Percentiles rank a stretch among this genome's conserved stretches.
phyloP scores from a whole-genome alignment of 169 alveolate genomes.

The Plasmodium chabaudi region DNA sequence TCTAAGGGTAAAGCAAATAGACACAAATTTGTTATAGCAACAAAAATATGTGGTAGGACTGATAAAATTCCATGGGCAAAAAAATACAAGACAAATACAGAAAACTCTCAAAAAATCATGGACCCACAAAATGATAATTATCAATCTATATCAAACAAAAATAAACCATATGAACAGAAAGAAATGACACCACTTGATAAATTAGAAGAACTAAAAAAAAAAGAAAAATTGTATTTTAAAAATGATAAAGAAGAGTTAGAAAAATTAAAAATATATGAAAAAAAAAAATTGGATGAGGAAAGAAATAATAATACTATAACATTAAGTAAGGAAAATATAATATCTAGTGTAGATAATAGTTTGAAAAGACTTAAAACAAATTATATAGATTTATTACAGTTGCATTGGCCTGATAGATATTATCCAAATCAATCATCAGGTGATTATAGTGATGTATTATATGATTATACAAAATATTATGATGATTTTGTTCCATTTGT shows the following conservation, averaged over 20 bases:
- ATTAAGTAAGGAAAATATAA: constrained; percentile 78
- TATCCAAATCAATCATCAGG: constrained; percentile 86
- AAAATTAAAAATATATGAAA: constrained; percentile 29
- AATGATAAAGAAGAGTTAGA: constrained; percentile 28
- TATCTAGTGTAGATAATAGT: constrained; percentile 83
- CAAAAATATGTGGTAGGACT: constrained; percentile 85
- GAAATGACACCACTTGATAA: constrained; percentile 21
- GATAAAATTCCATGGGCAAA: constrained; percentile 78
- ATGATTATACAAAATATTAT: constrained; percentile 74
- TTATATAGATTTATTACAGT: constrained; percentile 87
- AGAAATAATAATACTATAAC: constrained; percentile 59
- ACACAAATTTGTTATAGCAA: constrained; percentile 82
- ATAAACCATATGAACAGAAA: neutral
- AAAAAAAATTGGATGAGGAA: neutral
- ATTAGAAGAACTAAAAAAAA: constrained; percentile 30
- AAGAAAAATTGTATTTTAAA: constrained; percentile 61
- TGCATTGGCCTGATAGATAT: constrained; percentile 91
- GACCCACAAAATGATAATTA: neutral
- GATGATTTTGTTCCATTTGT: constrained; percentile 80
- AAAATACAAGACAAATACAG: constrained; percentile 17
- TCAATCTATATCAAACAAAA: too few species aligned
- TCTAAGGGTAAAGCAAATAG: constrained; percentile 78
- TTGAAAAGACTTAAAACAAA: constrained; percentile 82
- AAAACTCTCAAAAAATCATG: neutral
- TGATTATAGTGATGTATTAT: constrained; percentile 83